These are phyloP conservation scores for Durotheca rogersii DNA, from an alignment of 495 filamentous ascomycete genomes.

Conservation along the genomic window DNA sequence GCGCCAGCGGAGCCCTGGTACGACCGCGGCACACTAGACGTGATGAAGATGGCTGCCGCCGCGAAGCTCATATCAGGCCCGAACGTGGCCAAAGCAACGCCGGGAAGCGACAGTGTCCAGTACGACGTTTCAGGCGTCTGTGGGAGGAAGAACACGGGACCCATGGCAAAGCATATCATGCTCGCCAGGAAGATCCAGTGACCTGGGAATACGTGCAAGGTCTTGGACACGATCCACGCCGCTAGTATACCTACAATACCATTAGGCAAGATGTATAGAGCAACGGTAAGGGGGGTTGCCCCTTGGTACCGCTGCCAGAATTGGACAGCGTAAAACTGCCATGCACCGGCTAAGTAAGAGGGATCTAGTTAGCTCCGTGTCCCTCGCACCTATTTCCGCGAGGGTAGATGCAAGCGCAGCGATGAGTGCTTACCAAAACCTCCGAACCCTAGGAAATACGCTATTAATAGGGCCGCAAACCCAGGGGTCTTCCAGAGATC, in stretches of 20 bases:
- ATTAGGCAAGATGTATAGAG: slow-evolving; percentile 49
- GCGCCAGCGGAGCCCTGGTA: slow-evolving; percentile 64
- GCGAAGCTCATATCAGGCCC: slow-evolving; percentile 66
- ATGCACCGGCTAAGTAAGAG: slow-evolving; percentile 39
- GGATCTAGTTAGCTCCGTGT: neutral
- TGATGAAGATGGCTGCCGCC: slow-evolving; percentile 59
- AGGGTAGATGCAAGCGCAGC: neutral
- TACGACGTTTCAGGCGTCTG: slow-evolving; percentile 49
- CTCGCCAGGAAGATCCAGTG: slow-evolving; percentile 49
- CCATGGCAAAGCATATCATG: slow-evolving; percentile 48
- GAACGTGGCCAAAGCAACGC: slow-evolving; percentile 52
- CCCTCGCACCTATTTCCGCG: too few relatives aligned
- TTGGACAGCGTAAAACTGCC: slow-evolving; percentile 56
- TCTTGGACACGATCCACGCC: slow-evolving; percentile 48
- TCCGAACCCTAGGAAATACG: slow-evolving; percentile 53
- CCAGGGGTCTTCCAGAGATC: slow-evolving; percentile 39
- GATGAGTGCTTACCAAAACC: slow-evolving; percentile 33
- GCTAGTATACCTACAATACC: slow-evolving; percentile 47
- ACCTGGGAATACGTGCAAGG: slow-evolving; percentile 48
- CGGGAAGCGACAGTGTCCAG: slow-evolving; percentile 59
- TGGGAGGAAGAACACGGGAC: slow-evolving; percentile 46
- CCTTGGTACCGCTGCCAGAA: slow-evolving; percentile 52
- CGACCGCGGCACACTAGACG: slow-evolving; percentile 52
- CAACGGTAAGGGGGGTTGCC: slow-evolving; percentile 40
- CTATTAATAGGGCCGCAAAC: slow-evolving; percentile 50